These are phyloP conservation scores for Yamadazyma phyllophila DNA, from an alignment of 805 yeast genomes.

Conservation along the genomic window DNA sequence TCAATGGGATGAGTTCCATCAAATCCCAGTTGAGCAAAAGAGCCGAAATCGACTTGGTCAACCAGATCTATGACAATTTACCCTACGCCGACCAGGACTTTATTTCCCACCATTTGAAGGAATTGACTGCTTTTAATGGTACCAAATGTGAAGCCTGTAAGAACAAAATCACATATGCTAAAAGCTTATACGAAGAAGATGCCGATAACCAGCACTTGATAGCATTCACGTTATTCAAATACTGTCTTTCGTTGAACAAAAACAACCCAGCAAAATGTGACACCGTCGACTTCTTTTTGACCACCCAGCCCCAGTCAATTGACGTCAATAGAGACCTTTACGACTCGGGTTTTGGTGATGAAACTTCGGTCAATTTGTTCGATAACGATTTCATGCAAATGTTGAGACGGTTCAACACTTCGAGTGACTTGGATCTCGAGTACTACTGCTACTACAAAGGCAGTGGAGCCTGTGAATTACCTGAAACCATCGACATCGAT, in stretches of 20 bases:
- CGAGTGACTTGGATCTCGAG: slow-evolving; percentile 35
- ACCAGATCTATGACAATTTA: slow-evolving; percentile 24
- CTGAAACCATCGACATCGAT: slow-evolving; percentile 51
- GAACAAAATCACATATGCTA: slow-evolving; percentile 30
- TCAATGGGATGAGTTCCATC: slow-evolving; percentile 13
- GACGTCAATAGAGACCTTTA: slow-evolving; percentile 15
- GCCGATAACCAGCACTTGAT: slow-evolving; percentile 37
- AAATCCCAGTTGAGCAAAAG: slow-evolving; percentile 13
- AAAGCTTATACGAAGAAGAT: slow-evolving; percentile 21
- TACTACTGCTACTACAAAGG: slow-evolving; percentile 54
- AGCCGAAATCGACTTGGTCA: slow-evolving; percentile 22
- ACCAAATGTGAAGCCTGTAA: slow-evolving; percentile 36
- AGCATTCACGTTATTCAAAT: slow-evolving; percentile 33
- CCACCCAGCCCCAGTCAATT: slow-evolving; percentile 26
- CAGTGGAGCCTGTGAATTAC: slow-evolving; percentile 47
- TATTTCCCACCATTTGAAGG: slow-evolving; percentile 24
- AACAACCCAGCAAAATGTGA: slow-evolving; percentile 31
- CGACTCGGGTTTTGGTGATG: slow-evolving; percentile 24
- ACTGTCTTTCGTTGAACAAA: slow-evolving; percentile 30
- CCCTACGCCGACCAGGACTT: slow-evolving; percentile 26
- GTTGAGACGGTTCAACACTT: slow-evolving; percentile 33
- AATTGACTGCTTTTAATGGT: slow-evolving; percentile 30
- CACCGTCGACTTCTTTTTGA: slow-evolving; percentile 36
- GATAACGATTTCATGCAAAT: slow-evolving; percentile 41
- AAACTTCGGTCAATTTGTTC: slow-evolving; percentile 29